Base-by-base conservation (phyloP, 1,139 yeast species). In the Starmera stellimalicola region DNA sequence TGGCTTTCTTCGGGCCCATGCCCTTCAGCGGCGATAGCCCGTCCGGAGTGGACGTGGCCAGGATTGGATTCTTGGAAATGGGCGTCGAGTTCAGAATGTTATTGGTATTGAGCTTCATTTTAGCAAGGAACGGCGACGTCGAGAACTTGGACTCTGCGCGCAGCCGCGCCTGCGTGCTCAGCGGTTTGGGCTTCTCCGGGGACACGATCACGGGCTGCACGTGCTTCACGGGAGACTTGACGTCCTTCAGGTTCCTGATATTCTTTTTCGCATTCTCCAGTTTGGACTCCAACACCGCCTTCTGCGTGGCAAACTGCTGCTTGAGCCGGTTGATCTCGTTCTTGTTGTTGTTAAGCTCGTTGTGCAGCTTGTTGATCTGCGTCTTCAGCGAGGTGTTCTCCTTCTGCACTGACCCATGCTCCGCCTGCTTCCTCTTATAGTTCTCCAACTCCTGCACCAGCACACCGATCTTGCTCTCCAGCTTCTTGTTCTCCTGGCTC, bases 241-340 rank as follows among this genome's bases (percentile, higher is more conserved):
- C 29, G 11, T 37, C 38, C 31, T 47, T 51, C 32, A 53, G 31
- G 12, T 38, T 42, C 27, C 54, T 50, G 24, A 56, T 47, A 9
- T 35, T 50, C 37, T 48, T 51, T 38, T 55, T 51, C 4, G 56
- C 57, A 27, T 46, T 55, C 11, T 55, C 59, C 7, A 60, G 33
- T 37, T 61, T 62, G 2, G 59, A 44, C 36, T 60, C 65, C 34
- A 54, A 47, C 7, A 55, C 48, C 0, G 61, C 58, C 33, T 47
- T 55, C 23, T 52, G 57, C 0, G 57, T 43, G 24, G 50, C 52
- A 16, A 54, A 55, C 14, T 49, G 42, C 29, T 54, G 47, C 18
- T 45, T 44, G 9, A 37, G 32, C 25, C 32, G 43, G 6, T 37
- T 38, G 2, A 37, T 30, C 12, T 44, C 45, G 15, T 32, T 43